Percentiles rank a stretch among this genome's conserved stretches.
Conservation (phyloP, 2,329 filamentous ascomycete species). For the Alternaria viburni region DNA sequence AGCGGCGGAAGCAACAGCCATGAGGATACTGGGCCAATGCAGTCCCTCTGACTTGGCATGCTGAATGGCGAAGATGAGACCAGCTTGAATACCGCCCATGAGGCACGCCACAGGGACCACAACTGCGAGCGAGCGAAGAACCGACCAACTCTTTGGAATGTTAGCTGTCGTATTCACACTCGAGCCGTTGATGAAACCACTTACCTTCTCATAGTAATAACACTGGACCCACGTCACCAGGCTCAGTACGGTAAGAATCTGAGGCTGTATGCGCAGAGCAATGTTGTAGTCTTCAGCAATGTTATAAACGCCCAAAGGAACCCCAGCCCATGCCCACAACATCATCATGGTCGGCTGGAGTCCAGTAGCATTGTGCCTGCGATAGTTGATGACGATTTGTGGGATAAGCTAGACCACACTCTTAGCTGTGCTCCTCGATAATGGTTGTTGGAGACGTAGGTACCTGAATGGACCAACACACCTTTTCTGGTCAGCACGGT, state of each 20-base stretch:
- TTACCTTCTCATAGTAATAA: conserved; percentile 58
- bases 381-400: conserved; percentile 72
- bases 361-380: conserved; percentile 68
- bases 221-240: conserved; percentile 63
- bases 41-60: conserved; percentile 53
- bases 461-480: conserved; percentile 72
- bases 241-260: conserved; percentile 61
- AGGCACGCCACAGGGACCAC: conserved; percentile 59
- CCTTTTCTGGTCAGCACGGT: conserved; percentile 25
- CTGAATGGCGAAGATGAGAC: conserved; percentile 63
- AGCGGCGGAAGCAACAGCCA: conserved; percentile 69
- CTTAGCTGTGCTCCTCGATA: background rate
- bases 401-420: conserved; percentile 62
- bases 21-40: conserved; percentile 69
- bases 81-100: conserved; percentile 66
- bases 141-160: conserved; percentile 57
- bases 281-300: conserved; percentile 62
- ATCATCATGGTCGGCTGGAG: conserved; percentile 76
- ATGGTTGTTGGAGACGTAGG: background rate
- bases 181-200: background rate
- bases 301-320: conserved; percentile 69
- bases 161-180: background rate
- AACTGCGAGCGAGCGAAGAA: conserved; percentile 56
- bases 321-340: conserved; percentile 71
- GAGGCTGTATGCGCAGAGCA: conserved; percentile 61